Evolutionary conservation across 805 yeast species (phyloP).

Genomic region (Metschnikowia reukaufii): DNA sequence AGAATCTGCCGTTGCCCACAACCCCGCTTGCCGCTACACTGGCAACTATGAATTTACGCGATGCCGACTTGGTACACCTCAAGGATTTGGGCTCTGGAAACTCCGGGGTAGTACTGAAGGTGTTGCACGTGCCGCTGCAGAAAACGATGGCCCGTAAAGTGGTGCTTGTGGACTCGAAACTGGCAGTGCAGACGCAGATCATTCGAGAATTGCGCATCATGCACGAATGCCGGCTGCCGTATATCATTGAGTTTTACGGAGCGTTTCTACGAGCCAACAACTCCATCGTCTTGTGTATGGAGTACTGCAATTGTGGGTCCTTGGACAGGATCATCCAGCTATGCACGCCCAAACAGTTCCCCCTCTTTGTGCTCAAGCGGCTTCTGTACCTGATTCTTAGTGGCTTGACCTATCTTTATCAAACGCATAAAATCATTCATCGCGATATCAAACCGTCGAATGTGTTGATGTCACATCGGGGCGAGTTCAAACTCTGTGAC

Average conservation of each 20-base stretch:
- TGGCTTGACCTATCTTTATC: conserved; percentile 80
- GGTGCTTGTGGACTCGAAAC: conserved; percentile 81
- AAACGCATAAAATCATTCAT: conserved; percentile 84
- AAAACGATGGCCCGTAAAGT: conserved; percentile 87
- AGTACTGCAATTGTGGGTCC: conserved; percentile 93
- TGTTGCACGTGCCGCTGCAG: conserved; percentile 84
- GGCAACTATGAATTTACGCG: conserved; percentile 30
- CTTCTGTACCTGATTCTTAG: conserved; percentile 73
- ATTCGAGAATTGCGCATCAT: conserved; percentile 84
- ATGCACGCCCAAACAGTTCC: conserved; percentile 36
- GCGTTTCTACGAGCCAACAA: conserved; percentile 66
- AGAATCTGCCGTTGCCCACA: conserved; percentile 14
- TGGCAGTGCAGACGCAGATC: conserved; percentile 76
- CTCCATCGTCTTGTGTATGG: conserved; percentile 90
- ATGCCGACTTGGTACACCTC: conserved; percentile 69
- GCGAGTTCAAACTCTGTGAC: conserved; percentile 90
- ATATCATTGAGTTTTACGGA: conserved; percentile 87
- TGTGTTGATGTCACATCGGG: conserved; percentile 81
- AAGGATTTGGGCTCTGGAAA: conserved; percentile 89
- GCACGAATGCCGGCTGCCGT: conserved; percentile 84
- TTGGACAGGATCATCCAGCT: conserved; percentile 75
- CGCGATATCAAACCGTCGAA: conserved; percentile 96
- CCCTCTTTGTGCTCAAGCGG: conserved; percentile 67
- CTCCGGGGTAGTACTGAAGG: conserved; percentile 89
- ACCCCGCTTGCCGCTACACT: conserved; percentile 38